Conservation (phyloP, 2,329 filamentous ascomycete species). For the Botrytis tulipae region DNA sequence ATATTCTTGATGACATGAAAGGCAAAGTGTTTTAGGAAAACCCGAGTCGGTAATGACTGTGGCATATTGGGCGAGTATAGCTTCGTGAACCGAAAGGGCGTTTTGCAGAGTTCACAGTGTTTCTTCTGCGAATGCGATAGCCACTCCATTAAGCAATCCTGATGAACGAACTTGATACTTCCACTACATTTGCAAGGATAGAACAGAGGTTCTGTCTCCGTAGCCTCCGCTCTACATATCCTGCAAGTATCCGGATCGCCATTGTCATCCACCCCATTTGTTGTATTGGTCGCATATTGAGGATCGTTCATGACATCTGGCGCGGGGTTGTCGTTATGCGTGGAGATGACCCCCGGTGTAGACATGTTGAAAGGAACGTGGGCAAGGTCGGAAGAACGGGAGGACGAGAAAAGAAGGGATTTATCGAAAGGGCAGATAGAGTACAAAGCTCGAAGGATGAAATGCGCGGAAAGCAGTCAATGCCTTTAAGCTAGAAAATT, state of each 20-base stretch:
- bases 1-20: constrained; percentile 71
- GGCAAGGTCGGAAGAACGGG: background rate
- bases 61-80: constrained; percentile 96
- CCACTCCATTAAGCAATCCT: constrained; percentile 98
- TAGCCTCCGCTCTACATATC: constrained; percentile 90
- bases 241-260: constrained; percentile 74
- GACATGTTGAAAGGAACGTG: background rate
- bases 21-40: constrained; percentile 77
- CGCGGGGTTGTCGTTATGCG: constrained; percentile 24
- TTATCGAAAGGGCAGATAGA: background rate
- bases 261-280: constrained; percentile 34
- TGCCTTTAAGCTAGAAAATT: constrained; percentile 4
- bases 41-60: constrained; percentile 69
- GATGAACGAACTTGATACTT: constrained; percentile 97
- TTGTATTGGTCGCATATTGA: constrained; percentile 45
- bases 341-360: background rate
- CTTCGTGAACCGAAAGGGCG: constrained; percentile 96
- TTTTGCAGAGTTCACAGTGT: constrained; percentile 99
- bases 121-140: constrained; percentile 98
- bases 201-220: constrained; percentile 80
- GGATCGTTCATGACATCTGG: constrained; percentile 59
- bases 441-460: background rate
- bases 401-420: background rate
- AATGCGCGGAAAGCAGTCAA: background rate
- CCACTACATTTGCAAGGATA: constrained; percentile 99